Base-by-base conservation (phyloP, 768 basidiomycete genomes). In the Hericium erinaceus region DNA sequence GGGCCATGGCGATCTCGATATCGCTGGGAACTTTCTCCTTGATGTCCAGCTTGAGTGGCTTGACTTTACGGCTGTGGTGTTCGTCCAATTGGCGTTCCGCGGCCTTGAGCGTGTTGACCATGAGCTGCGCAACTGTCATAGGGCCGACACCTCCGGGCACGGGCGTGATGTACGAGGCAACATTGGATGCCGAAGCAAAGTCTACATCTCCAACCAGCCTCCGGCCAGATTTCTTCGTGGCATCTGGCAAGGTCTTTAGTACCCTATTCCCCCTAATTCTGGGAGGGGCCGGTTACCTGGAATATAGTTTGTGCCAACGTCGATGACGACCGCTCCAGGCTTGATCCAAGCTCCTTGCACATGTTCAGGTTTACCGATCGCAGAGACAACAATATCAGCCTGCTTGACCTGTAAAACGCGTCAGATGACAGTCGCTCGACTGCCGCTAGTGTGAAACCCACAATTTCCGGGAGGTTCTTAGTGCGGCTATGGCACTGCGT, bases 141-240 rank as follows among this genome's bases (percentile, higher is more conserved):
- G 97, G 97, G 12, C 97, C 97, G 54, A 99, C 97, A 57, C 97
- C 97, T 70, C 97, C 97, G 0, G 97, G 97, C 24, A 99, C 97
- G 20, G 97, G 97, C 0, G 97, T 99, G 65, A 99, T 97, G 72
- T 87, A 75, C 2, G 91, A 89, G 1, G 97, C 95, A 58, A 87
- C 82, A 48, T 75, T 67, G 24, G 80, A 73, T n/a, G 92, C 95
- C 6, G 87, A 77, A 8, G 77, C 77, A 66, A 83, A 98, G 60
- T 97, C 85, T 52, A 98, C 95, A 71, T 99, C 97, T 40, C 97
- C 97, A 57, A 98, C 94, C 9, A 99, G 80, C 58, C 95, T 88
- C 66, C 94, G 88, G 40, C 97, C 97, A 13, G 91, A 88, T 73
- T 98, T 98, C 73, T 94, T 98, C 61, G 84, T 87, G 2, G 82